Percentiles rank a stretch among this genome's conserved stretches.
These are phyloP conservation scores for Mediolabrus comicus DNA, from an alignment of 108 stramenopile genomes.

Conservation along the genomic window DNA sequence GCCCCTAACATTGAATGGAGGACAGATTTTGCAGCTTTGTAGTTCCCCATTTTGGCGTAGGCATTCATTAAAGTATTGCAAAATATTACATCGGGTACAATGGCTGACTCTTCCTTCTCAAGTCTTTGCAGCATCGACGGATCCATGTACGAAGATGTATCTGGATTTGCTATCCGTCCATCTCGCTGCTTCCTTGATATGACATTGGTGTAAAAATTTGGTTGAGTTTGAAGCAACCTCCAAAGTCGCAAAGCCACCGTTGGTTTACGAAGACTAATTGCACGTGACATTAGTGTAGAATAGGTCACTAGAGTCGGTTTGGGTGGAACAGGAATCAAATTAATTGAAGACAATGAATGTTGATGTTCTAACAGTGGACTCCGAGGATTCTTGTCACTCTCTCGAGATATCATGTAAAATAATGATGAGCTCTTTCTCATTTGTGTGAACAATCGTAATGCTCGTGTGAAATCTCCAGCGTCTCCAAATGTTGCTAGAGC, in stretches of 20 bases:
- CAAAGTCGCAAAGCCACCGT: conserved; percentile 78
- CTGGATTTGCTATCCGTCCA: conserved; percentile 12
- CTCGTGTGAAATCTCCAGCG: conserved; percentile 71
- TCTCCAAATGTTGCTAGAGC: conserved; percentile 85
- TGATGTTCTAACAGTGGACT: conserved; percentile 9
- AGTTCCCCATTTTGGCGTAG: conserved; percentile 76
- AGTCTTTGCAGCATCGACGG: conserved; percentile 10
- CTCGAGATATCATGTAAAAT: conserved; percentile 11
- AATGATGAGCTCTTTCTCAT: conserved; percentile 73
- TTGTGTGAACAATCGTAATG: conserved; percentile 75
- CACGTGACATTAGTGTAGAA: conserved; percentile 87
- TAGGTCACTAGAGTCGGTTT: conserved; percentile 83
- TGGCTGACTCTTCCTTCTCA: conserved; percentile 27
- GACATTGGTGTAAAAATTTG: conserved; percentile 51
- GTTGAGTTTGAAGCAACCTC: conserved; percentile 65
- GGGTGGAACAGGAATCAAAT: conserved; percentile 40
- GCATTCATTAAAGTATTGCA: conserved; percentile 89
- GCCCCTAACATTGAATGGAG: conserved; percentile 60
- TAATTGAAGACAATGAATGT: neutral
- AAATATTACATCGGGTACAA: conserved; percentile 77
- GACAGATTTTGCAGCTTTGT: conserved; percentile 55
- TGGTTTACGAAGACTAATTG: conserved; percentile 72
- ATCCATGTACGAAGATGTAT: conserved; percentile 12
- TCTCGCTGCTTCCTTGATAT: conserved; percentile 19
- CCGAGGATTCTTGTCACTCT: too few relatives aligned